Conservation (phyloP, 371 early-diverging fungal species). For the Choanephora cucurbitarum region DNA sequence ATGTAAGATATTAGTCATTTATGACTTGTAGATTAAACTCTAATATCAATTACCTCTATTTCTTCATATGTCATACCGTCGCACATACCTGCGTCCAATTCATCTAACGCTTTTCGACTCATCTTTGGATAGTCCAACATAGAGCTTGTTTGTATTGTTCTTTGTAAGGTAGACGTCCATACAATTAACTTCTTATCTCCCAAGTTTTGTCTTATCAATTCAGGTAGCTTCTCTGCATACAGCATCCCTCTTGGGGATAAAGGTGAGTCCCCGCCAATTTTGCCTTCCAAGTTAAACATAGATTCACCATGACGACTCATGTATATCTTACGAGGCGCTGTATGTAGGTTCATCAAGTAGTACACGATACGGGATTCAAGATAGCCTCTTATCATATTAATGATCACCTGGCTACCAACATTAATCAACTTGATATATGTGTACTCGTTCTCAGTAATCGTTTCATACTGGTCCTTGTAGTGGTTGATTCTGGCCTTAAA, state of each 20-base stretch:
- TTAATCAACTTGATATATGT: constrained; percentile 93
- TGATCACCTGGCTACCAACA: constrained; percentile 84
- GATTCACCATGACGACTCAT: constrained; percentile 95
- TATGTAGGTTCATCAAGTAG: constrained; percentile 98
- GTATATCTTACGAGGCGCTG: constrained; percentile 87
- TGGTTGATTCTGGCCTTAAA: constrained; percentile 88
- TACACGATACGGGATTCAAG: constrained; percentile 93
- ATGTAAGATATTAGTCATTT: not conserved
- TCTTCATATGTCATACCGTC: constrained; percentile 98
- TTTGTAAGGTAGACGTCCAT: constrained; percentile 94
- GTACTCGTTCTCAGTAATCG: constrained; percentile 71
- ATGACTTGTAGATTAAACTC: not conserved
- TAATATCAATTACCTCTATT: constrained; percentile 69
- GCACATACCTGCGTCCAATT: constrained; percentile 95
- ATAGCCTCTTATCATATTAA: constrained; percentile 89
- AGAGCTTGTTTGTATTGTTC: constrained; percentile 88
- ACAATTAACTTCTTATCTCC: constrained; percentile 77
- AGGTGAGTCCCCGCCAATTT: constrained; percentile 94
- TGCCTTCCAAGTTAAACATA: constrained; percentile 80
- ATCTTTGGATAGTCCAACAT: constrained; percentile 83
- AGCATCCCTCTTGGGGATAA: constrained; percentile 83
- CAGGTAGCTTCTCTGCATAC: constrained; percentile 85
- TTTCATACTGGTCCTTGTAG: constrained; percentile 87
- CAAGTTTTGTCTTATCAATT: constrained; percentile 68
- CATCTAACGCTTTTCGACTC: constrained; percentile 96